Base-by-base conservation (phyloP, 202 grass and related monocot genomes). In the Brachypodium distachyon region DNA sequence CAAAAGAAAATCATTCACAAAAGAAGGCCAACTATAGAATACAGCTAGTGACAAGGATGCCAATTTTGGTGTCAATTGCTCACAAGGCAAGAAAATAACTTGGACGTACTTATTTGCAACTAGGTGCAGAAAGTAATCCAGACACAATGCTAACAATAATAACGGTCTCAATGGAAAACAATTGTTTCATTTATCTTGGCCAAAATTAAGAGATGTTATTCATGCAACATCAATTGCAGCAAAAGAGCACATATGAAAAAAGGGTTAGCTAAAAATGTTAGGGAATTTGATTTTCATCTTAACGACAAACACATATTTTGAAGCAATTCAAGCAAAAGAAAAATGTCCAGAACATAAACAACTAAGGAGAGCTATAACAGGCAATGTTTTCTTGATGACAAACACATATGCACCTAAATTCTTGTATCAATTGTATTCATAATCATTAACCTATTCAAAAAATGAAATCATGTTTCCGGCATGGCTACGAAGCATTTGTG, bases 201-300 rank as follows among this genome's bases (percentile, higher is more conserved):
- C n/a, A 78, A 73, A 83, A 3, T 22, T 18, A 61, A 29, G 32
- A 47, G 27, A 59, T 40, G 9, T 7, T 66, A 62, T 54, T 36
- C 59, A 56, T 22, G 34, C 2, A 54, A 77, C 47, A 51, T 60
- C 28, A 17, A 43, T 44, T 68, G 44, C 52, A 61, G 52, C 51
- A 9, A 54, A 54, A 66, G 51, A 61, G 5, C 38, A 41, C 4
- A 62, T 61, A 37, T 18, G 26, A 23, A 55, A 39, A n/a, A 71
- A 60, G 44, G 31, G 13, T 16, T 58, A 11, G 36, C 26, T 19
- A 43, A 34, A 32, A 79, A 23, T 9, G 2, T 25, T 39, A 71
- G 44, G 8, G 61, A 54, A 44, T 57, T 61, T 73, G 5, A 72
- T 73, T 72, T 87, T 87, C 39, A 78, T 78, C 48, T 43, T 59